Evolutionary conservation across 345 rosid species (phyloP).

Genomic region (Schrenkiella parvula): DNA sequence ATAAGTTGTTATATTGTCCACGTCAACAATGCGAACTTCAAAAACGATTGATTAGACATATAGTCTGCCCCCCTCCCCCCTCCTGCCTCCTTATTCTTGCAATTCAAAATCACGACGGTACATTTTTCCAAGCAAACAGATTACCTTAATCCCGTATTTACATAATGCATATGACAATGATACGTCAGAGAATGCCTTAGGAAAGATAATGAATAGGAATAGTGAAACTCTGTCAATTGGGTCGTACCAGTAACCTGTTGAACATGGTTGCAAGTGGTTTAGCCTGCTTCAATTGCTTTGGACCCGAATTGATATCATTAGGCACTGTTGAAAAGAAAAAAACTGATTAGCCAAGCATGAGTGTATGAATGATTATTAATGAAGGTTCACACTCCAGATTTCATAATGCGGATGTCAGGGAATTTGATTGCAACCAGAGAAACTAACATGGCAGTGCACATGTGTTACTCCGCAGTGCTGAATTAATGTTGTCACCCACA

Average conservation of each 20-base stretch:
- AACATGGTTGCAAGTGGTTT: slow-evolving; percentile 53
- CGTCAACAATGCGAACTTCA: slow-evolving; percentile 8
- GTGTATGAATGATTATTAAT: not conserved
- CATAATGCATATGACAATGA: not conserved
- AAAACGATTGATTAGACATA: not conserved
- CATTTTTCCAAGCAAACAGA: not conserved
- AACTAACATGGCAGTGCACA: slow-evolving; percentile 48
- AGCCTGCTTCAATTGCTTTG: slow-evolving; percentile 43
- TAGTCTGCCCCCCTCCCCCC: not conserved
- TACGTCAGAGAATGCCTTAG: not conserved
- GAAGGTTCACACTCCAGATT: not conserved
- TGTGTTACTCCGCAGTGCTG: slow-evolving; percentile 31
- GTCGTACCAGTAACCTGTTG: slow-evolving; percentile 74
- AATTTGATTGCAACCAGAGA: slow-evolving; percentile 10
- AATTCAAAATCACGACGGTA: not conserved
- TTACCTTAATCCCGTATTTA: not conserved
- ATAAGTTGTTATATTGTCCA: slow-evolving; percentile 1
- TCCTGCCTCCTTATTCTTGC: not conserved
- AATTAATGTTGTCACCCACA: slow-evolving; percentile 34
- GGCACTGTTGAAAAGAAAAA: slow-evolving; percentile 28
- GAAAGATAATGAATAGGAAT: not conserved
- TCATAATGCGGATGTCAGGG: not conserved
- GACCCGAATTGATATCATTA: slow-evolving; percentile 39
- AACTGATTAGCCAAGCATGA: slow-evolving; percentile 20
- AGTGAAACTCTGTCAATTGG: not conserved